Evolutionary conservation across 164 flowering plant species (phyloP), one percentile per base, ranked within the genome.

Genomic region (Malania oleifera): DNA sequence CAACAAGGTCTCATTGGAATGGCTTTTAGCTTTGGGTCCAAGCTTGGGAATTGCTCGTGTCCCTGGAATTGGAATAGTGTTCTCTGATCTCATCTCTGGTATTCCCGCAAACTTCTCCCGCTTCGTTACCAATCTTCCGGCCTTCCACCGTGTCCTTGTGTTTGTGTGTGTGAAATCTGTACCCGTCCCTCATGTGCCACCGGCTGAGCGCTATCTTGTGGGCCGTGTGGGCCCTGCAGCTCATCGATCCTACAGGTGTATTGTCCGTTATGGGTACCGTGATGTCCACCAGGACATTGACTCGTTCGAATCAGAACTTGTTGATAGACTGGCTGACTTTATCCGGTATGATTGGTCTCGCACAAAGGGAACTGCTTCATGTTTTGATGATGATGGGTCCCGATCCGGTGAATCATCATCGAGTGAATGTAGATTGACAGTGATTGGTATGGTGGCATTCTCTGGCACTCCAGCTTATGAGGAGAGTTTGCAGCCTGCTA

Each of bases 71-170:
- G 97, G 95, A 55, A 59, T 90, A 7, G 92, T 90, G 38, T 86
- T 85, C 73, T 82, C 91, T 0, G 86, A 91, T 60, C 87, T 91
- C 49, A 78, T 80, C 52, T 82, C 95, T 18, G 97, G 97, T 39
- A 81, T 91, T 57, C 97, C 95, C 1, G 92, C 97, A 9, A 91
- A 87, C 74, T 90, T 90, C 73, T 90, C 95, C 5, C 90, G 89
- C 53, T 87, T 90, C 35, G 97, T 90, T 61, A 87, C 97, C 54
- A 90, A 90, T 67, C 95, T 90, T 57, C 97, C 97, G 8, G 97
- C 97, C 29, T 90, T 82, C 78, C 97, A 90, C 68, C 87, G 80
- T 9, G 60, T 87, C 52, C 83, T 90, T 17, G 81, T 90, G 25
- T 87, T 87, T 23, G 89, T 90, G 0, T 90, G 97, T 31, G 75